These are phyloP conservation scores for Trichosanthes truncata DNA, from an alignment of 306 rosid species.

Conservation along the genomic window DNA sequence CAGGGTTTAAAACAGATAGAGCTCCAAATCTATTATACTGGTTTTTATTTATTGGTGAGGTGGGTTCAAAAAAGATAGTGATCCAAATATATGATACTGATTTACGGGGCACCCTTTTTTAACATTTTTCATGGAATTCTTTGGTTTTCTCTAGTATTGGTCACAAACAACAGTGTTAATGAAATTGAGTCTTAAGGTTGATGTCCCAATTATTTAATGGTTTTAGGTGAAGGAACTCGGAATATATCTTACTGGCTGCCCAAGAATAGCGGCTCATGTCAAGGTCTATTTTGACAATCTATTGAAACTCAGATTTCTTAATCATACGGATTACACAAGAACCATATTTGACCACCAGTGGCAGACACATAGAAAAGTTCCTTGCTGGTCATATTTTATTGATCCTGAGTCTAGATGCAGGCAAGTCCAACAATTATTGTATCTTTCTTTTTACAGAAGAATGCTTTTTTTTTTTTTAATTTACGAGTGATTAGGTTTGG, in stretches of 20 bases:
- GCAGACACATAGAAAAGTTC: slow-evolving; percentile 76
- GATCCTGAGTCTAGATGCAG: slow-evolving; percentile 47
- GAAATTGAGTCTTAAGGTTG: slow-evolving; percentile 5
- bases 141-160: background rate
- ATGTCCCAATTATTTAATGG: slow-evolving; percentile 7
- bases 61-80: too few relatives aligned
- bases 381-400: slow-evolving; percentile 89
- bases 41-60: background rate
- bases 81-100: background rate
- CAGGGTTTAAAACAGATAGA: background rate
- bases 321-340: slow-evolving; percentile 48
- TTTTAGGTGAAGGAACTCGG: slow-evolving; percentile 89
- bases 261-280: slow-evolving; percentile 51
- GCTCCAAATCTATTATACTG: background rate
- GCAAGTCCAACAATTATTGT: slow-evolving; percentile 29
- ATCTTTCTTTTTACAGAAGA: background rate
- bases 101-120: background rate
- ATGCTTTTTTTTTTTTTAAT: background rate
- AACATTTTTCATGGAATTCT: background rate
- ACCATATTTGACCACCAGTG: slow-evolving; percentile 61
- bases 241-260: slow-evolving; percentile 67
- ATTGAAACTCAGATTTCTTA: slow-evolving; percentile 61
- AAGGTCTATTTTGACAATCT: slow-evolving; percentile 67
- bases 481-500: background rate
- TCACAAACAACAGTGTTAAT: too few relatives aligned